Evolutionary conservation across 768 basidiomycete species (phyloP), one percentile per base, ranked within the genome.

Genomic region (Tylopilus subfusipes): DNA sequence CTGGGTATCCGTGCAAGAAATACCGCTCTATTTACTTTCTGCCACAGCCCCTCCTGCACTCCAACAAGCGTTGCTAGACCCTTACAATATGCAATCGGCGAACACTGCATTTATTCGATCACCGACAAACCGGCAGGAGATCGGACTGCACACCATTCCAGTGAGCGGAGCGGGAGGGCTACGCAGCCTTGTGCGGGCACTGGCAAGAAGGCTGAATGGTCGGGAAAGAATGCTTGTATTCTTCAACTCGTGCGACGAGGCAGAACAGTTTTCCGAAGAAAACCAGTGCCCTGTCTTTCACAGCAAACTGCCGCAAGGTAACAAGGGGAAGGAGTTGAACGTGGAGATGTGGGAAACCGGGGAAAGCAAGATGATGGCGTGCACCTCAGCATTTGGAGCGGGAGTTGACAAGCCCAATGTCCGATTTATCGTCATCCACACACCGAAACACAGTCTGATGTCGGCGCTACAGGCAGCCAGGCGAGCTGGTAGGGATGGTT

Each of bases 341-440:
- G 19, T 54, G 30, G 22, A 34, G 18, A 14, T 14, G 2, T 54
- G 46, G 46, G 53, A 54, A 12, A 34, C 16, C 5, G 40, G 46
- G 24, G 24, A 16, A 5, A 42, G 39, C 10, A 48, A 34, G 24
- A 21, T 53, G 52, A 48, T 53, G 52, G 52, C 46, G 1, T 54
- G 46, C 25, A 54, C 53, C 18, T 42, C 53, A 9, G 46, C 53
- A 9, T 54, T 54, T 2, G 46, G 46, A 22, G 10, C 3, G 8
- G 53, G 53, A n/a, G 53, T 54, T 4, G 53, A 54, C 24, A 48
- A 34, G 27, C 39, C 52, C 24, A 31, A 53, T 18, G 24, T 53
- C 13, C 30, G 46, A 18, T 53, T 53, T 10, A 19, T 53, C 1
- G 40, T 52, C 0, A 52, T 52, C 22, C 50, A 50, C 48, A 1